phyloP scores from a whole-genome alignment of 1,284 basidiomycete species.

The Agroathelia rolfsii region DNA sequence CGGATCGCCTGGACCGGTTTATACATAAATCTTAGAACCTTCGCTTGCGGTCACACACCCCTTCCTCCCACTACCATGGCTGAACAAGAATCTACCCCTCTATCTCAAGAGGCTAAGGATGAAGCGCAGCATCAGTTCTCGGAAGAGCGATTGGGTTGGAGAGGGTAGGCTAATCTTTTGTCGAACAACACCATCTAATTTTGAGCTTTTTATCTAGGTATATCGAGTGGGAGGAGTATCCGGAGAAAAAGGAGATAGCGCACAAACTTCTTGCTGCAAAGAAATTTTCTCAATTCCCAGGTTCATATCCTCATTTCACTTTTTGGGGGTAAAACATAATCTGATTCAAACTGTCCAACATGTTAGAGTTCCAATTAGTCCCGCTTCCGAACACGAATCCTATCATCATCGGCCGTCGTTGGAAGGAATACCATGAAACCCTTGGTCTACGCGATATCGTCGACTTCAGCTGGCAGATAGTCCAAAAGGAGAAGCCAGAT shows the following conservation, averaged over 20 bases:
- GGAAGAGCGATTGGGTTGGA: conserved; percentile 26
- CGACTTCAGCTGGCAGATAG: conserved; percentile 42
- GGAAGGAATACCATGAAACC: conserved; percentile 45
- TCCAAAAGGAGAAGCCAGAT: conserved; percentile 43
- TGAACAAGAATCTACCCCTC: no score
- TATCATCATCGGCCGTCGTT: conserved; percentile 38
- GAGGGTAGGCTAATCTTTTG: conserved; percentile 17
- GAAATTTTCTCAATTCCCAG: conserved; percentile 32
- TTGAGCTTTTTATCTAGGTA: conserved; percentile 20
- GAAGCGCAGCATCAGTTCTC: no score
- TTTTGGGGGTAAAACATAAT: not conserved
- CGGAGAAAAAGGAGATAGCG: conserved; percentile 32
- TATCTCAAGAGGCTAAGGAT: no score
- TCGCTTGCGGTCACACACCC: no score
- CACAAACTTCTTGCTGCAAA: conserved; percentile 29
- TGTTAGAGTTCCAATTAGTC: conserved; percentile 37
- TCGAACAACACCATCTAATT: not conserved
- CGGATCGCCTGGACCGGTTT: no score
- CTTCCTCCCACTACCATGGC: no score
- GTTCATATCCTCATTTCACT: conserved; percentile 14
- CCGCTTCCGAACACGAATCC: conserved; percentile 44
- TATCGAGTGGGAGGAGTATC: conserved; percentile 39
- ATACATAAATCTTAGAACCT: no score
- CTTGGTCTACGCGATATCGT: conserved; percentile 37
- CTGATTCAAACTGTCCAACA: not conserved